A percentile compares a stretch with the other conserved stretches of the same genome.
Evolutionary conservation across 345 rosid species (phyloP).

Genomic region (Raphanus sativus): DNA sequence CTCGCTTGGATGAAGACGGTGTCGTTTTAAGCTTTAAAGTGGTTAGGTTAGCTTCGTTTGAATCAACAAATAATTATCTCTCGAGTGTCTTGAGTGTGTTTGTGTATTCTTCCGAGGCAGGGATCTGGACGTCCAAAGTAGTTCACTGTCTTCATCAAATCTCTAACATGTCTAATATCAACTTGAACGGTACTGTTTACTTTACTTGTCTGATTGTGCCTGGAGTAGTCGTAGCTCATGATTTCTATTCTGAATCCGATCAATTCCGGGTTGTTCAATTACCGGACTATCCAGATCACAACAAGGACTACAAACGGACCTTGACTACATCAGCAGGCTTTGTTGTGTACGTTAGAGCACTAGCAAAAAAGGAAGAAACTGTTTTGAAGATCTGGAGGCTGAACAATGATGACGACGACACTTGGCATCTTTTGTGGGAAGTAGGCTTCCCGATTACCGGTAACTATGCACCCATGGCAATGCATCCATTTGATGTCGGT

Average conservation of each 20-base stretch:
- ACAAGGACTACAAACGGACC: background rate
- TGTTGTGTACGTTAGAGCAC: background rate
- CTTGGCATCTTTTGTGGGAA: background rate
- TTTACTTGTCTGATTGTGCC: background rate
- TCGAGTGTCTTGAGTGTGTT: background rate
- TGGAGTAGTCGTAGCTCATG: background rate
- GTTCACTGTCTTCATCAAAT: no score
- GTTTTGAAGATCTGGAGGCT: background rate
- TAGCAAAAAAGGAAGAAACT: background rate
- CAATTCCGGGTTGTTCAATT: background rate
- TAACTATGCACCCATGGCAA: background rate
- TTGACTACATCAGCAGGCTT: background rate
- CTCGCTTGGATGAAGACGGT: background rate
- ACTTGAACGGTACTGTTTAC: background rate
- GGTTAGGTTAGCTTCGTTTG: background rate
- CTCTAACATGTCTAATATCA: background rate
- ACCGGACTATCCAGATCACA: background rate
- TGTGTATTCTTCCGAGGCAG: background rate
- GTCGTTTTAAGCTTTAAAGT: background rate
- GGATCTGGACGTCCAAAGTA: background rate
- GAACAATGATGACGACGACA: background rate
- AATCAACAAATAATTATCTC: background rate
- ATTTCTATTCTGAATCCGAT: slow-evolving; percentile 4
- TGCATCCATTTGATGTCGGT: background rate
- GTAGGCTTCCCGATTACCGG: background rate